phyloP scores from a whole-genome alignment of 208 protist genomes.

The Naegleria gruberi region DNA sequence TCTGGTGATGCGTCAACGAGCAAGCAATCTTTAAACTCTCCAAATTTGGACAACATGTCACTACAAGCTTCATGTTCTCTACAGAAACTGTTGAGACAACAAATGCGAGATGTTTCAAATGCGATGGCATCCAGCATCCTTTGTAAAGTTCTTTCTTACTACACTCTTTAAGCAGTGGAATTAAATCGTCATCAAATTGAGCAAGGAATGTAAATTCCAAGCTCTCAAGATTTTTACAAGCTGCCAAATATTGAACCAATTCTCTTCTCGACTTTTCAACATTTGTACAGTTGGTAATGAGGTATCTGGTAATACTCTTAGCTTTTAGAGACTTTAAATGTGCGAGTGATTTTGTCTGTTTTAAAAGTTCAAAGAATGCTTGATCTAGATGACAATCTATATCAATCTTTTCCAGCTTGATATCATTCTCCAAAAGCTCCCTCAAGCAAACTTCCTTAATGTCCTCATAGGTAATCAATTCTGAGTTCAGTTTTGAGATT shows the following conservation, averaged over 20 bases:
- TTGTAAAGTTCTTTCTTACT: neutral
- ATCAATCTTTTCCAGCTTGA: neutral
- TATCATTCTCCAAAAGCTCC: neutral
- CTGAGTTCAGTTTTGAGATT: neutral
- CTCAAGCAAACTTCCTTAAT: neutral
- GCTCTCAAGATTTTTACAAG: neutral
- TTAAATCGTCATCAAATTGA: neutral
- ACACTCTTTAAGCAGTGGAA: neutral
- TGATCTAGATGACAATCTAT: neutral
- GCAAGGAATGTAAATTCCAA: neutral
- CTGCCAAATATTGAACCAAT: neutral
- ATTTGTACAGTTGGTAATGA: neutral
- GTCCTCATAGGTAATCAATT: neutral
- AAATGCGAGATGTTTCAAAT: neutral
- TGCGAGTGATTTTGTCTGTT: neutral
- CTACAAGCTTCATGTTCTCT: neutral
- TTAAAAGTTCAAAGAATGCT: neutral
- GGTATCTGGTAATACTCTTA: neutral
- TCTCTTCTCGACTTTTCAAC: neutral
- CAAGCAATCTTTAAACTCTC: neutral
- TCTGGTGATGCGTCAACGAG: neutral
- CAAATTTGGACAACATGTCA: neutral
- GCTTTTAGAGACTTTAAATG: neutral
- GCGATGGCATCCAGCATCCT: neutral
- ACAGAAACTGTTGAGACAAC: neutral